phyloP scores from a whole-genome alignment of 1,284 basidiomycete genomes.

The Apiotrichum porosum region DNA sequence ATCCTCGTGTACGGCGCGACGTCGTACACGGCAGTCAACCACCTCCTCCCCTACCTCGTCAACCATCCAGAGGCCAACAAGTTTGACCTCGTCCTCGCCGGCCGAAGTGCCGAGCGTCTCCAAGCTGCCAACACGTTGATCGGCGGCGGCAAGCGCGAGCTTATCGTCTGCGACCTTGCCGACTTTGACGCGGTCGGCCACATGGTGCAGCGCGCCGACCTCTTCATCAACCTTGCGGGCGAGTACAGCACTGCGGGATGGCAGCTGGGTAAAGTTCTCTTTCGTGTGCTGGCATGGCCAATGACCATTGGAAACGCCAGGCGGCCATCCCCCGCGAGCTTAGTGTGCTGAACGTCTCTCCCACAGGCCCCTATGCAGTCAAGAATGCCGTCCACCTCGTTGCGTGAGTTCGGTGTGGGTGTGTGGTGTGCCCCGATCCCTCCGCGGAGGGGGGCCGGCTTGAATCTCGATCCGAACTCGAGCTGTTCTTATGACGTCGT shows the following conservation, averaged over 20 bases:
- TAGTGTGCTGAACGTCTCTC: background rate
- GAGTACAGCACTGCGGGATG: slow-evolving; percentile 6
- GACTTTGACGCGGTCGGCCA: slow-evolving; percentile 27
- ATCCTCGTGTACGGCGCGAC: slow-evolving; percentile 46
- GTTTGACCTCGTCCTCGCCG: slow-evolving; percentile 40
- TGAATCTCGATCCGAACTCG: no score
- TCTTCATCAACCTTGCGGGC: slow-evolving; percentile 42
- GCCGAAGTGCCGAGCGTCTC: slow-evolving; percentile 35
- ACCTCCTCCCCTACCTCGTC: slow-evolving; percentile 39
- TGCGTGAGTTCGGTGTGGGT: slow-evolving; percentile 11
- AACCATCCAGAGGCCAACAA: slow-evolving; percentile 26
- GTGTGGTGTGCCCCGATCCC: no score
- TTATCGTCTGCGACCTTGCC: slow-evolving; percentile 24
- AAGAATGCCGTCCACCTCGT: slow-evolving; percentile 37
- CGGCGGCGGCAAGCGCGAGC: slow-evolving; percentile 10
- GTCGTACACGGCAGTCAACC: slow-evolving; percentile 34
- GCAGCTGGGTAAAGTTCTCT: background rate
- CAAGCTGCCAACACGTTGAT: slow-evolving; percentile 21
- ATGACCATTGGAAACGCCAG: background rate
- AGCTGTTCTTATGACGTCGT: no score
- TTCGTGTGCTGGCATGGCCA: background rate
- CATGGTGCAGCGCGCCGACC: slow-evolving; percentile 28
- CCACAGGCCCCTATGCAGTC: slow-evolving; percentile 36
- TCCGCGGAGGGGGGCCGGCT: no score
- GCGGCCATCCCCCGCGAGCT: background rate